Base-by-base conservation (phyloP, 805 yeast species). In the Nakazawaea laoshanensis region DNA sequence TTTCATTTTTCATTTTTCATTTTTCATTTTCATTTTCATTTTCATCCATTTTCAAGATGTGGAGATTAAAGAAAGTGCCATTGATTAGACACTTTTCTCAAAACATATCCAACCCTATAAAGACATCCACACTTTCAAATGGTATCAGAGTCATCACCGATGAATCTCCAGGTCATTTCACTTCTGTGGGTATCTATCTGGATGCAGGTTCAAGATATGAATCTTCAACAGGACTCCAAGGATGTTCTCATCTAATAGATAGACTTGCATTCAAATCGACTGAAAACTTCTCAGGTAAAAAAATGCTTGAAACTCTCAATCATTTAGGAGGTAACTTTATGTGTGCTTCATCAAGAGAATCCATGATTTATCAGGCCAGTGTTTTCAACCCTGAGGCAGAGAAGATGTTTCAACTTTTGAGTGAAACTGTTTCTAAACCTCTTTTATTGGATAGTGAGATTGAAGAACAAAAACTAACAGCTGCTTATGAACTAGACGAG, bases 191-290 rank as follows among this genome's bases (percentile, higher is more conserved):
- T 1, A 69, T 89, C 28, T 92, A 85, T 49, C 69, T 92, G 4
- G 80, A 83, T 48, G 95, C 94, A 2, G 98, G 98, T 1, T 79
- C 95, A 2, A 67, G 97, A 31, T 86, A 65, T 50, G 97, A 92
- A 55, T 62, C 66, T 19, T 54, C 62, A 3, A 63, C 60, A 2
- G 46, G 51, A 19, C 47, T 75, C 34, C 69, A 74, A 23, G 98
- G 98, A 1, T 63, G 79, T 30, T 77, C 94, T 5, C 97, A 92
- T 53, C 57, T 92, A 19, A 59, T 78, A 47, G 97, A 89, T 52
- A 68, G 96, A 38, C 56, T 92, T 50, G 89, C 97, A 1, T 92
- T 77, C 66, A 77, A 77, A 49, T 74, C 85, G 4, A 80, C 89
- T 0, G 54, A 64, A 22, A 61, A 70, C 35, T 61, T 67, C 37